phyloP scores from a whole-genome alignment of 2,329 filamentous ascomycete genomes.

The Orbilia brochopaga region DNA sequence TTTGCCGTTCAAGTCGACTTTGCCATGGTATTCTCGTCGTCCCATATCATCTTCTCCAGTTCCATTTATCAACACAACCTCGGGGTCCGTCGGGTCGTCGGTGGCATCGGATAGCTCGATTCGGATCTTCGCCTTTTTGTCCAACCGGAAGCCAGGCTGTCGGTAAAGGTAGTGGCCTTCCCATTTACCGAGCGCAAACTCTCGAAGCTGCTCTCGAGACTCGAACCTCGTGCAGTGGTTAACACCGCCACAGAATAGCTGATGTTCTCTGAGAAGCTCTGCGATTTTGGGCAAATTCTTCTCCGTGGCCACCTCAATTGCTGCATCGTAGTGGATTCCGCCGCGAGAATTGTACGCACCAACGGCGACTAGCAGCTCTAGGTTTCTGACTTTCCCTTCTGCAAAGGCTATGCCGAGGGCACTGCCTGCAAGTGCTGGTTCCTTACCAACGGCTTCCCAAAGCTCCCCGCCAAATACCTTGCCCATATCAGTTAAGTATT shows the following conservation, averaged over 20 bases:
- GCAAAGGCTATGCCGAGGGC: neutral
- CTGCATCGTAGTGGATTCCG: neutral
- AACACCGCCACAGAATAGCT: neutral
- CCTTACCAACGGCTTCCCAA: neutral
- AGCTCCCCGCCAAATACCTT: conserved; percentile 3
- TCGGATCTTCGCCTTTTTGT: neutral
- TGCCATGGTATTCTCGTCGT: neutral
- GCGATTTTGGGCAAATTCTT: neutral
- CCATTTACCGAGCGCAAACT: neutral
- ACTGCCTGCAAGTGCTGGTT: neutral
- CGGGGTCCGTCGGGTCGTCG: neutral
- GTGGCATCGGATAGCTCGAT: neutral
- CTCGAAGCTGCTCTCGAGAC: neutral
- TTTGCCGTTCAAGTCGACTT: neutral
- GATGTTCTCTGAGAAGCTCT: neutral
- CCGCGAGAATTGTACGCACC: neutral
- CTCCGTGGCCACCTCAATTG: neutral
- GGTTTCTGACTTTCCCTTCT: neutral
- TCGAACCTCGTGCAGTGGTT: neutral
- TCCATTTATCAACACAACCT: neutral
- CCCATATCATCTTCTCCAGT: neutral
- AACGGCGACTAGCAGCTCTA: neutral
- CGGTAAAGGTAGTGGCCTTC: neutral
- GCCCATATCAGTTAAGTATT: neutral
- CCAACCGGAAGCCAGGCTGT: neutral